Base-by-base conservation (phyloP, 352 stramenopile genomes). In the Phytophthora foliorum region DNA sequence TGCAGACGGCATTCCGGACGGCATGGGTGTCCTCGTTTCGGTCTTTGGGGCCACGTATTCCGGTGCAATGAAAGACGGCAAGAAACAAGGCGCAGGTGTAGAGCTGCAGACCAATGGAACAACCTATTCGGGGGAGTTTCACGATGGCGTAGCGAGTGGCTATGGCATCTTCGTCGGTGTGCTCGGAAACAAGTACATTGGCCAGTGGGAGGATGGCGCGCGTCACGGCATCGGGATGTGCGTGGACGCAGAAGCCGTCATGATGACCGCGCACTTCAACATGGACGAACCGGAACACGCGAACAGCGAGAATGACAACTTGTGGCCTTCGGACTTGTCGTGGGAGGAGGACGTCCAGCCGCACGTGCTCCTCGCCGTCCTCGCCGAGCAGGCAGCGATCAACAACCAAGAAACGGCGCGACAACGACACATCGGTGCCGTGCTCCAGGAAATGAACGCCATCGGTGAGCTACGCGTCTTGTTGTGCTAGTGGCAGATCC, bases 161-260 rank as follows among this genome's bases (percentile, higher is more conserved):
- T 77, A 85, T 32, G 83, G 81, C 6, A 66, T 89, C 6, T 76
- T 87, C 41, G 60, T 74, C 1, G 84, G 76, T 27, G 63, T 72
- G 16, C 74, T 88, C 25, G 81, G 75, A 10, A 52, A 75, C 42
- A 78, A 76, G 55, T 85, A 78, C 50, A 38, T 84, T 13, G 83
- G 81, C 0, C 63, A 85, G 16, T 90, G 79, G 79, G 38, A 53
- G 19, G 57, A 77, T 16, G 72, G 69, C 3, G 67, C 67, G 6
- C 81, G 82, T 4, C 58, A 85, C 24, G 83, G 83, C 24, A 10
- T 77, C 1, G 83, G 79, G 3, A 39, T 90, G 42, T 63, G 19
- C 10, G n/a, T 89, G 1, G 61, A 84, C 16, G 51, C 68, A 9
- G 69, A 86, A 19, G 75, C 77, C 10, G 32, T 56, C 19, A 51